Evolutionary conservation across 192 early-diverging fungal genomes (phyloP).

Genomic region (Entomortierella parvispora): DNA sequence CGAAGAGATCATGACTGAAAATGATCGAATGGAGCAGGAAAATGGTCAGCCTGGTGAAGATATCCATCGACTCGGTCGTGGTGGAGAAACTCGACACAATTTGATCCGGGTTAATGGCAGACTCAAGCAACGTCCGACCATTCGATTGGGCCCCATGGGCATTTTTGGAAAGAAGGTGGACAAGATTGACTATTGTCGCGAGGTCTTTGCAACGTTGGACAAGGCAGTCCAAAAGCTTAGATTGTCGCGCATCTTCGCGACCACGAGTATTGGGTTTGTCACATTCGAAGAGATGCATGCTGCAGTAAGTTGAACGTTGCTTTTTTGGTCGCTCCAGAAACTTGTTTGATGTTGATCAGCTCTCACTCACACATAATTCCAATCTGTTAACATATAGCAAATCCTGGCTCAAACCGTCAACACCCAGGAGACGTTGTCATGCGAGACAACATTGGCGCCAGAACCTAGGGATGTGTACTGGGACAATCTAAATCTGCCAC

Average conservation of each 20-base stretch:
- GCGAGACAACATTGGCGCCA: constrained; percentile 71
- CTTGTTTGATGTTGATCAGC: too few relatives aligned
- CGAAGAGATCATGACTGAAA: constrained; percentile 45
- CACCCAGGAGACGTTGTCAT: constrained; percentile 72
- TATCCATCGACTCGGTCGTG: not conserved
- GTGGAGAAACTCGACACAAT: not conserved
- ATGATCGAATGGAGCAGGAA: constrained; percentile 33
- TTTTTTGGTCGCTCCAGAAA: not conserved
- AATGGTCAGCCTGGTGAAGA: not conserved
- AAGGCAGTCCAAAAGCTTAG: constrained; percentile 59
- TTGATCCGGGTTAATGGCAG: not conserved
- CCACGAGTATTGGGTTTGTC: constrained; percentile 80
- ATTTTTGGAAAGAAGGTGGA: constrained; percentile 69
- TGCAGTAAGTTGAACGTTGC: constrained; percentile 60
- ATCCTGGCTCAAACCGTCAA: constrained; percentile 75
- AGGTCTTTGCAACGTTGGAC: constrained; percentile 68
- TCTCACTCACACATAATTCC: too few relatives aligned
- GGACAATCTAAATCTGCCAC: constrained; percentile 75
- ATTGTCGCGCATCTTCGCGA: constrained; percentile 48
- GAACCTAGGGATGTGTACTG: constrained; percentile 84
- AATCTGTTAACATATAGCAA: too few relatives aligned
- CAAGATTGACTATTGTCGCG: constrained; percentile 71
- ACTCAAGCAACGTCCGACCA: constrained; percentile 48
- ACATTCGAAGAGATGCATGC: constrained; percentile 76
- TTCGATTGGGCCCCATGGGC: constrained; percentile 57